Conservation (phyloP, 129 eudicot species). For the Flaveria trinervia region DNA sequence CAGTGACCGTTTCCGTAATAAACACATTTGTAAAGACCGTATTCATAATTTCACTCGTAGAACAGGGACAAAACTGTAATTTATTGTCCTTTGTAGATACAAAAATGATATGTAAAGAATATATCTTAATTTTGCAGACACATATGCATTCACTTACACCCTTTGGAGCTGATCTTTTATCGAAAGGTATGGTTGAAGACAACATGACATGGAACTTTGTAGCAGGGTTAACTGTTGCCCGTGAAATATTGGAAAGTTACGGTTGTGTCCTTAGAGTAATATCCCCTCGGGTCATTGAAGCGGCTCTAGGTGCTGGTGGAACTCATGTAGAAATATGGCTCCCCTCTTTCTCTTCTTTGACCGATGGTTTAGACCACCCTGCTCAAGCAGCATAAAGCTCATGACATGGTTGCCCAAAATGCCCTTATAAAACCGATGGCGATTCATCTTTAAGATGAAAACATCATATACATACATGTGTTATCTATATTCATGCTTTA, state of each 20-base stretch:
- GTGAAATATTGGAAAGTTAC: constrained; percentile 86
- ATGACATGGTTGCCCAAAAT: neutral
- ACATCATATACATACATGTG: constrained; percentile 20
- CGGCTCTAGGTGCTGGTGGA: constrained; percentile 69
- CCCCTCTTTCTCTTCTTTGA: constrained; percentile 53
- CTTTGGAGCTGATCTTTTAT: constrained; percentile 69
- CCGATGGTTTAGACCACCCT: constrained; percentile 31
- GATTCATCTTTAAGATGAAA: neutral
- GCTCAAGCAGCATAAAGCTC: constrained; percentile 39
- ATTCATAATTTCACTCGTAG: neutral
- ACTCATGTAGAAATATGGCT: constrained; percentile 94
- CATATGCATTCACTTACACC: constrained; percentile 95
- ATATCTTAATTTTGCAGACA: constrained; percentile 51
- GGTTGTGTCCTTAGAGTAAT: constrained; percentile 90
- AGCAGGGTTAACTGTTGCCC: constrained; percentile 87
- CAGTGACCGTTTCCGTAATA: neutral
- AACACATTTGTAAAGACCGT: neutral
- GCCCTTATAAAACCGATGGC: constrained; percentile 13
- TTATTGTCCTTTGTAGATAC: neutral
- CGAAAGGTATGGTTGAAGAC: constrained; percentile 73
- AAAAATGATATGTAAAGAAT: neutral
- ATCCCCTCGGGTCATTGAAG: constrained; percentile 72
- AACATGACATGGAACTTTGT: constrained; percentile 97
- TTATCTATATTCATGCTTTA: constrained; percentile 2
- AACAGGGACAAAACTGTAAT: neutral